A percentile compares a stretch with the other conserved stretches of the same genome.
These are phyloP conservation scores for Mycena maculata DNA, from an alignment of 768 basidiomycete genomes.

Conservation along the genomic window DNA sequence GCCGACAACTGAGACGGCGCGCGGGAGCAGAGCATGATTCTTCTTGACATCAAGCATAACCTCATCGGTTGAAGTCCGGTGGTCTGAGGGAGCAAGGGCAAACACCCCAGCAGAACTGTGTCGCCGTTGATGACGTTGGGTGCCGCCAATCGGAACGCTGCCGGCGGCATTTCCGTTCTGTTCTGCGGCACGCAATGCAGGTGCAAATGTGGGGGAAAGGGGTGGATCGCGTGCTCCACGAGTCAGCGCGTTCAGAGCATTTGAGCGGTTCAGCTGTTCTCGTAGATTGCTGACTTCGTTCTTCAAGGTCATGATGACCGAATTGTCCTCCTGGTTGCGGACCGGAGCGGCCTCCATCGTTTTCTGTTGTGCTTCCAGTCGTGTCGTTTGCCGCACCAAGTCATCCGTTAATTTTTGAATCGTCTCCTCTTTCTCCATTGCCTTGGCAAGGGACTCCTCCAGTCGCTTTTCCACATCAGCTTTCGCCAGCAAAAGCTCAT, in stretches of 20 bases:
- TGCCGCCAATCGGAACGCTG: constrained; percentile 37
- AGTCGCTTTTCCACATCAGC: constrained; percentile 82
- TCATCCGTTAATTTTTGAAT: constrained; percentile 88
- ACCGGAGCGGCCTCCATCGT: constrained; percentile 71
- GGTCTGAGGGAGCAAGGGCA: constrained; percentile 66
- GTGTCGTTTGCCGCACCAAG: constrained; percentile 74
- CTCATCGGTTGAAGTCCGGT: constrained; percentile 83
- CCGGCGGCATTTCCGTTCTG: constrained; percentile 54
- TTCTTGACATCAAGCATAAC: constrained; percentile 79
- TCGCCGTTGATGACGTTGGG: constrained; percentile 78
- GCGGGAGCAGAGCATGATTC: constrained; percentile 76
- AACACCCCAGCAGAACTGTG: constrained; percentile 90
- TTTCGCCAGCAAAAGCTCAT: constrained; percentile 81
- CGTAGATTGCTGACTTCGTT: constrained; percentile 92
- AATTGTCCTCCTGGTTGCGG: constrained; percentile 83
- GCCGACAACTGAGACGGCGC: constrained; percentile 90
- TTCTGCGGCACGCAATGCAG: constrained; percentile 70
- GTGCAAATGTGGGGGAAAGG: constrained; percentile 87
- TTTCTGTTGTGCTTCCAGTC: constrained; percentile 82
- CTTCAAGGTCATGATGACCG: constrained; percentile 89
- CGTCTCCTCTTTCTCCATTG: constrained; percentile 84
- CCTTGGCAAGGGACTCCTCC: constrained; percentile 79
- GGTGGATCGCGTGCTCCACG: constrained; percentile 80
- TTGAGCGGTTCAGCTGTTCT: constrained; percentile 96
- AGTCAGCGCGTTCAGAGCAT: constrained; percentile 89